Evolutionary conservation across 2,329 filamentous ascomycete species (phyloP), one percentile per base, ranked within the genome.

Genomic region (Aspergillus unguis): DNA sequence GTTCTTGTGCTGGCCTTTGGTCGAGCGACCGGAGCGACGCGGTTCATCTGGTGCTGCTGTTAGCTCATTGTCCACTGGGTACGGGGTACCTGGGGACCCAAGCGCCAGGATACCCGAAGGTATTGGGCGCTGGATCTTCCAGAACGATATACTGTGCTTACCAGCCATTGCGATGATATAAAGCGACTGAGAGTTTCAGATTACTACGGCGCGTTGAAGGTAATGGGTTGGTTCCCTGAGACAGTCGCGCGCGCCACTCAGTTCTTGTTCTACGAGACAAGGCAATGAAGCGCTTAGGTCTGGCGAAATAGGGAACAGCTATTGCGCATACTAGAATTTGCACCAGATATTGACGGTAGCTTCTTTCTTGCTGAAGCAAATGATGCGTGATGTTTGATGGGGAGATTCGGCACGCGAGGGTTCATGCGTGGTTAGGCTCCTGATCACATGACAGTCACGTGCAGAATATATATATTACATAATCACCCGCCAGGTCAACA

Each of bases 1-100:
- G 60, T 88, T 87, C 73, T 96, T 96, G 73, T 97, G 91, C 65
- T 96, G 92, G 69, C 94, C 94, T 70, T 99, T 99, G 59, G 94
- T 99, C 65, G 92, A 91, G 66, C 94, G 88, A 60, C 94, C 92
- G 40, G 94, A 99, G 69, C 94, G 89, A 71, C 94, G 87, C 54
- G 91, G 89, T 81, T 96, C 92, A 60, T 87, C 85, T 87, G 71
- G 60, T 46, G n/a, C 55, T 33, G 36, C 37, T 10, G 64, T 74
- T 67, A 73, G 68, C 62, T 54, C 60, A 54, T 37, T 59, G 51
- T 58, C 45, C 55, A 50, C 53, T 32, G 48, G 50, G 48, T 29
- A 48, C 44, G 50, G 37, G 42, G 27, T 38, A 38, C 27, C 35
- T 26, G n/a, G 32, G 9, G 36, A 48, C 46, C 54, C 46, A 49